Base-by-base conservation (phyloP, 2,329 filamentous ascomycete species). In the Tolypocladium guangdongense region DNA sequence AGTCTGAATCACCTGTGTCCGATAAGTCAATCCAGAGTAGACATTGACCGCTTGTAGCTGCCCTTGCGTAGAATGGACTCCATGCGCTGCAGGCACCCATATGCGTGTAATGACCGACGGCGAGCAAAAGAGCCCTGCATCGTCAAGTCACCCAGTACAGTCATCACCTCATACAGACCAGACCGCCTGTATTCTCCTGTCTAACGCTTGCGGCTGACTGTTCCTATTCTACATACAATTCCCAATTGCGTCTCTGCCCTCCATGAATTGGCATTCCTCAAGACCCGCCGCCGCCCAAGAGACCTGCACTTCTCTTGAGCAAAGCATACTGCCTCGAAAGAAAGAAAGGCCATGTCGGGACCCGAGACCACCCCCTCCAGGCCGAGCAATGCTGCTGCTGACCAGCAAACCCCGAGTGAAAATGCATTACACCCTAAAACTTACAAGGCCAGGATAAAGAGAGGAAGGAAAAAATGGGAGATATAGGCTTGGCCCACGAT, bases 261-360 rank as follows among this genome's bases (percentile, higher is more conserved):
- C 56, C 53, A 46, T 52, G 43, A 32, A 54, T 50, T 43, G 53
- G 41, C 33, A 51, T 30, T 50, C 49, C 46, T 49, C 45, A 52
- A 53, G 50, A 55, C 51, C 52, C 54, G 48, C 38, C 43, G 35
- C 32, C 46, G 51, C 54, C 57, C 54, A 53, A 46, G 53, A 67
- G 66, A 66, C 61, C 66, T 68, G 66, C 66, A 68, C 66, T 65
- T 66, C 66, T 62, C 62, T 56, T 50, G 33, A 51, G 51, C 55
- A 52, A 33, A 56, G 52, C 50, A 36, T 47, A 10, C 22, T 45
- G 32, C 53, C 38, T 7, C 18, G 7, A 4, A 24, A n/a, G 5
- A 4, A n/a, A 18, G 8, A 37, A 22, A 14, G 8, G 22, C 20
- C 32, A 36, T 37, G 32, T 37, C 22, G 7, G 32, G 20, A 18